These are phyloP conservation scores for Albatrellus sp. DNA, from an alignment of 1,284 basidiomycete genomes.

Conservation along the genomic window DNA sequence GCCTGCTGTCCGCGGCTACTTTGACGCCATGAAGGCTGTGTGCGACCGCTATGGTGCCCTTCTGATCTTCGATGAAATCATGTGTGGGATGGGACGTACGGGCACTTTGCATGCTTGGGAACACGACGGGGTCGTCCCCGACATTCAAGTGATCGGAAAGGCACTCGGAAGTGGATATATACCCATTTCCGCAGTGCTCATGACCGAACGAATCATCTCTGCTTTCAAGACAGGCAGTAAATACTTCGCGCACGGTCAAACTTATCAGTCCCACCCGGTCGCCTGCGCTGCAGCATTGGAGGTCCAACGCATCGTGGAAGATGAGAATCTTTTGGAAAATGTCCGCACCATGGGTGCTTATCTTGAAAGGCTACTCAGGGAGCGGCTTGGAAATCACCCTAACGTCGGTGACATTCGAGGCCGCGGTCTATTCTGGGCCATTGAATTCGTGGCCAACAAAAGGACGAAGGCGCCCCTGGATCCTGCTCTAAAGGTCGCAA, in stretches of 20 bases:
- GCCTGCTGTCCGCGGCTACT: no score
- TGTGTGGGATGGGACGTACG: slow-evolving; percentile 80
- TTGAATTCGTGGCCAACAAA: slow-evolving; percentile 59
- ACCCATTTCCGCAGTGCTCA: slow-evolving; percentile 70
- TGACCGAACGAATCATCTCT: slow-evolving; percentile 62
- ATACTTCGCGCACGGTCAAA: slow-evolving; percentile 83
- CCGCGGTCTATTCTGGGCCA: slow-evolving; percentile 68
- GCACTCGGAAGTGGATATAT: slow-evolving; percentile 80
- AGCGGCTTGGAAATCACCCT: slow-evolving; percentile 39
- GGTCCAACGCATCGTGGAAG: slow-evolving; percentile 60
- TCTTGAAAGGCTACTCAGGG: slow-evolving; percentile 41
- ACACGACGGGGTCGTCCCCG: slow-evolving; percentile 61
- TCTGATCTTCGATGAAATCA: slow-evolving; percentile 80
- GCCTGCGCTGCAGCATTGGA: slow-evolving; percentile 69
- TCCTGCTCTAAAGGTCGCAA: slow-evolving; percentile 42
- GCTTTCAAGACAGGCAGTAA: no score
- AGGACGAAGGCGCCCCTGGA: no score
- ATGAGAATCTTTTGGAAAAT: slow-evolving; percentile 59
- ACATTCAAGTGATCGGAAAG: slow-evolving; percentile 79
- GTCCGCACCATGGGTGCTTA: slow-evolving; percentile 50
- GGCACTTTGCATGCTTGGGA: slow-evolving; percentile 81
- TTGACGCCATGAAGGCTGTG: slow-evolving; percentile 76
- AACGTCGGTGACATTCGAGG: slow-evolving; percentile 60
- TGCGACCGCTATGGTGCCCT: slow-evolving; percentile 78
- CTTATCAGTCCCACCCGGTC: slow-evolving; percentile 67